phyloP scores from a whole-genome alignment of 306 rosid genomes.

The Vachellia pachyceras region DNA sequence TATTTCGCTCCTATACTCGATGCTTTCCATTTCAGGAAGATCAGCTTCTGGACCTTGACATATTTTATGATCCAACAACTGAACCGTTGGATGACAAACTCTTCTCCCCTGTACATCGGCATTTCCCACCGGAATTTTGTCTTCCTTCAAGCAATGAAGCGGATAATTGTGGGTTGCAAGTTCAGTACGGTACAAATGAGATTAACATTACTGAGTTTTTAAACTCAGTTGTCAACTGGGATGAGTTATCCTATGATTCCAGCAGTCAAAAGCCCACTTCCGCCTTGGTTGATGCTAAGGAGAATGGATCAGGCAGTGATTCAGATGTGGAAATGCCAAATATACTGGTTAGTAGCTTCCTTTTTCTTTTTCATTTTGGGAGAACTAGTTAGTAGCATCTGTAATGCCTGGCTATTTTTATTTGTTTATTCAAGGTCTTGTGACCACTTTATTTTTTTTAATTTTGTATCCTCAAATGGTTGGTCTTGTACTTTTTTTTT shows the following conservation, averaged over 20 bases:
- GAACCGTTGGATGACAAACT: conserved; percentile 52
- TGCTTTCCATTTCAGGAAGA: conserved; percentile 43
- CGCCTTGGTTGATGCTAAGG: conserved; percentile 28
- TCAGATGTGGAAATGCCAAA: conserved; percentile 46
- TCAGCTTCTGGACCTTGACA: conserved; percentile 35
- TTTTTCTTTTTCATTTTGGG: background rate
- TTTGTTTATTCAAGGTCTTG: conserved; percentile 28
- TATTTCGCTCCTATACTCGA: conserved; percentile 33
- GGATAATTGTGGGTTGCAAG: conserved; percentile 40
- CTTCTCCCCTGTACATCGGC: conserved; percentile 66
- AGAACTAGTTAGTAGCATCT: conserved; percentile 51
- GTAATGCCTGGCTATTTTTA: conserved; percentile 12
- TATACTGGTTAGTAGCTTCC: conserved; percentile 54
- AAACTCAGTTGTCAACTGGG: conserved; percentile 50
- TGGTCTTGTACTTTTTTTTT: background rate
- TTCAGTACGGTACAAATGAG: conserved; percentile 59
- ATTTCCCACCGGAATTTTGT: conserved; percentile 52
- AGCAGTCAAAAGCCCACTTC: conserved; percentile 37
- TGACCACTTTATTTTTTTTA: background rate
- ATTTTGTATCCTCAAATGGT: conserved; percentile 1
- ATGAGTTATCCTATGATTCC: conserved; percentile 40
- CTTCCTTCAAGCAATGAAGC: conserved; percentile 37
- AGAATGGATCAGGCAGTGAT: conserved; percentile 40
- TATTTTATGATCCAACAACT: conserved; percentile 38
- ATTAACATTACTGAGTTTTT: conserved; percentile 50